Conservation (phyloP, 305 asterid species). For the Fraxinus ornus region DNA sequence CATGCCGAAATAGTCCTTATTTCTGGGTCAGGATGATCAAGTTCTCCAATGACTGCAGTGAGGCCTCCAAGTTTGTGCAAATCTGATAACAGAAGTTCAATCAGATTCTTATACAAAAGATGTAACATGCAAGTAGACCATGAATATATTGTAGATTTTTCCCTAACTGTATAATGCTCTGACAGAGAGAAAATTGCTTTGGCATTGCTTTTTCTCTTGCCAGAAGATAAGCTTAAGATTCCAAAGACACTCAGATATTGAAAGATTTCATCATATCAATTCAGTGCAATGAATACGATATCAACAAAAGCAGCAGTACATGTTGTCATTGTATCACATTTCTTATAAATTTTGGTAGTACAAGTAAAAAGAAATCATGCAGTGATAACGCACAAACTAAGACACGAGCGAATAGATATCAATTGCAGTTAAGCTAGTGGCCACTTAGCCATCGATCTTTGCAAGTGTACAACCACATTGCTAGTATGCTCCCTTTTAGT, state of each 20-base stretch:
- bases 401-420: background rate
- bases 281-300: background rate
- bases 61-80: slow-evolving; percentile 78
- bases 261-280: background rate
- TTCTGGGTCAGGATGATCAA: slow-evolving; percentile 47
- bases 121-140: background rate
- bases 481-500: background rate
- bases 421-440: background rate
- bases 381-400: background rate
- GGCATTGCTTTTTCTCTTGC: slow-evolving; percentile 5
- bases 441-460: background rate
- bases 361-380: background rate
- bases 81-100: slow-evolving; percentile 40
- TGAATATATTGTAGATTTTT: background rate
- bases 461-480: background rate
- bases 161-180: background rate
- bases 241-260: background rate
- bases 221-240: background rate
- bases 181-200: background rate
- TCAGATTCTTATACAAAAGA: background rate
- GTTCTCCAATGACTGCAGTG: slow-evolving; percentile 47
- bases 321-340: background rate
- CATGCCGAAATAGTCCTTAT: slow-evolving; percentile 66
- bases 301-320: background rate
- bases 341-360: background rate